Conservation (phyloP, 2,329 filamentous ascomycete species). For the Lojkania enalia region DNA sequence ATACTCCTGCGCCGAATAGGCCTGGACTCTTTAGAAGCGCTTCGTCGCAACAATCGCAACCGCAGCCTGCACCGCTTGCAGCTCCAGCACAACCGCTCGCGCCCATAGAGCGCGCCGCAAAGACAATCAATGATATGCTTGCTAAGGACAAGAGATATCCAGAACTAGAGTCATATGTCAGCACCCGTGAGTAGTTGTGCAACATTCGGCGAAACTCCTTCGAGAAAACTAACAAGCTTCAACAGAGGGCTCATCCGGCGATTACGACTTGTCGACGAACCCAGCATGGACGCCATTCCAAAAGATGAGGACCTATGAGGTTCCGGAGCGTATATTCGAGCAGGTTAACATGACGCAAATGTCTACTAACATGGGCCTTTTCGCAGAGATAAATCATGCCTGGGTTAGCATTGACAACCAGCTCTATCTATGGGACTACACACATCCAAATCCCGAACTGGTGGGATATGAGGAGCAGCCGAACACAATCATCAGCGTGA, state of each 20-base stretch:
- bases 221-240: conserved; percentile 32
- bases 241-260: conserved; percentile 83
- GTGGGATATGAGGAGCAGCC: conserved; percentile 90
- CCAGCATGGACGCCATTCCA: conserved; percentile 87
- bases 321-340: conserved; percentile 89
- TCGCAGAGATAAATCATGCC: conserved; percentile 91
- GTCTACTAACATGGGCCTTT: conserved; percentile 91
- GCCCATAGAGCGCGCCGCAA: conserved; percentile 78
- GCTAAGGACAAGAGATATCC: conserved; percentile 79
- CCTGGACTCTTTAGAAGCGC: conserved; percentile 30
- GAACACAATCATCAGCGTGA: conserved; percentile 88
- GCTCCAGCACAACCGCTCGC: conserved; percentile 49
- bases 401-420: conserved; percentile 97
- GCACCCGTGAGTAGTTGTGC: conserved; percentile 62
- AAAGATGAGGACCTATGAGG: conserved; percentile 80
- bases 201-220: background rate
- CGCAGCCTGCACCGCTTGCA: conserved; percentile 24
- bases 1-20: conserved; percentile 65
- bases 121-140: conserved; percentile 79
- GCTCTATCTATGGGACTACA: conserved; percentile 97
- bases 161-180: conserved; percentile 85
- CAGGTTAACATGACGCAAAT: conserved; percentile 88
- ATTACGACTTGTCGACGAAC: conserved; percentile 76
- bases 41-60: conserved; percentile 27
- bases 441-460: conserved; percentile 84